Conservation (phyloP, 495 filamentous ascomycete species). For the Tuber indicum region DNA sequence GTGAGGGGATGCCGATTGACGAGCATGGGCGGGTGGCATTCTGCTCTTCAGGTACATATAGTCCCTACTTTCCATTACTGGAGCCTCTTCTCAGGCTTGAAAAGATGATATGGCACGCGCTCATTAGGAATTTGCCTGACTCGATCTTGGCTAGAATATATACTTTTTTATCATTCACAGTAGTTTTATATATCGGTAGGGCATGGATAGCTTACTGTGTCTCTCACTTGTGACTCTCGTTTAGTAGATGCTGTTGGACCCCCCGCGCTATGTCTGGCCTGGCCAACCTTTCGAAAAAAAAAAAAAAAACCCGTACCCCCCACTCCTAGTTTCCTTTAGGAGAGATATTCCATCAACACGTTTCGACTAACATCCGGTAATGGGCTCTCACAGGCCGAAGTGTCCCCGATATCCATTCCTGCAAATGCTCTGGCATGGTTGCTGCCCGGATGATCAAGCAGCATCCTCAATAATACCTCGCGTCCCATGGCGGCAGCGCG, state of each 20-base stretch:
- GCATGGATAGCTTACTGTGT: background rate
- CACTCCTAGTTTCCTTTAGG: background rate
- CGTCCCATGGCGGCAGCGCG: background rate
- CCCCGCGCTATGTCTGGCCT: background rate
- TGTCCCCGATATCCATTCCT: background rate
- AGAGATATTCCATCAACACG: background rate
- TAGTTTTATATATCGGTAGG: background rate
- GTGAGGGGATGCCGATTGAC: too few species aligned
- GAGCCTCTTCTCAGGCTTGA: background rate
- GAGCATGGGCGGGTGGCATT: too few species aligned
- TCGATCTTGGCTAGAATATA: background rate
- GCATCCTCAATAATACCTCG: background rate
- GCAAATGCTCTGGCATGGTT: background rate
- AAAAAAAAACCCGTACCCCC: background rate
- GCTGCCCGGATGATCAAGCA: background rate
- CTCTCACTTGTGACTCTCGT: background rate
- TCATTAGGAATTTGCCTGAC: background rate
- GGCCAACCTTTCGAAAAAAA: background rate
- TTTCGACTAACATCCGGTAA: background rate
- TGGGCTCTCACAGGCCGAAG: background rate
- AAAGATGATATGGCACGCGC: background rate
- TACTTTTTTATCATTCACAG: background rate
- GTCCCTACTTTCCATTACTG: too few species aligned
- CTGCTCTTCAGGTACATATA: too few species aligned
- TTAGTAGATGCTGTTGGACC: background rate